Evolutionary conservation across 257 asterid species (phyloP).

Genomic region (Haberlea rhodopensis): DNA sequence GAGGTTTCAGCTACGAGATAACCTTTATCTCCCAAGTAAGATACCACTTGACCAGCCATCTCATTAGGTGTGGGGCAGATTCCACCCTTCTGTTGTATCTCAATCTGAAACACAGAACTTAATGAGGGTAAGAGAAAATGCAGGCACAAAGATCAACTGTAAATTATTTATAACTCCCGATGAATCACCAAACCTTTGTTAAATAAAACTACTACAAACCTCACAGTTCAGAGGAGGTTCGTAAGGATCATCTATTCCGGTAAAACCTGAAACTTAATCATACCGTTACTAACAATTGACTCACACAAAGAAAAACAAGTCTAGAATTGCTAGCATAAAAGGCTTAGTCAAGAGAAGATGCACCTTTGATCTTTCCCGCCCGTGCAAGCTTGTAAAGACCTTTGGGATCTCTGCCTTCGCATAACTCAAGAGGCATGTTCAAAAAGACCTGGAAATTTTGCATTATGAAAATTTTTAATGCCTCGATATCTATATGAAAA

Average conservation of each 20-base stretch:
- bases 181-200: neutral
- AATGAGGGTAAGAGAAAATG: neutral
- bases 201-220: slow-evolving; percentile 39
- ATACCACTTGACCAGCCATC: slow-evolving; percentile 76
- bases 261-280: slow-evolving; percentile 60
- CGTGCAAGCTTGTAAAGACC: slow-evolving; percentile 98
- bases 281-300: neutral
- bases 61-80: slow-evolving; percentile 71
- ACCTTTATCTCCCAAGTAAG: slow-evolving; percentile 70
- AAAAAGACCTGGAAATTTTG: slow-evolving; percentile 57
- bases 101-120: slow-evolving; percentile 52
- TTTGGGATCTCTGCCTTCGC: slow-evolving; percentile 93
- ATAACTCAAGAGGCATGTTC: slow-evolving; percentile 85
- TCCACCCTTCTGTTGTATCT: slow-evolving; percentile 63
- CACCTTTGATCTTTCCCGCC: slow-evolving; percentile 91
- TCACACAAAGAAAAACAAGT: neutral
- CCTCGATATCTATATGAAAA: neutral
- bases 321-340: neutral
- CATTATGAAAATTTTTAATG: neutral
- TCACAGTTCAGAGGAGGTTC: slow-evolving; percentile 81
- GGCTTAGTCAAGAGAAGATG: neutral
- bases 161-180: neutral
- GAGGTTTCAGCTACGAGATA: slow-evolving; percentile 42
- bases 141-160: neutral
- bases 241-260: slow-evolving; percentile 97